These are phyloP conservation scores for Thamnidium elegans DNA, from an alignment of 192 early-diverging fungal genomes.

Conservation along the genomic window DNA sequence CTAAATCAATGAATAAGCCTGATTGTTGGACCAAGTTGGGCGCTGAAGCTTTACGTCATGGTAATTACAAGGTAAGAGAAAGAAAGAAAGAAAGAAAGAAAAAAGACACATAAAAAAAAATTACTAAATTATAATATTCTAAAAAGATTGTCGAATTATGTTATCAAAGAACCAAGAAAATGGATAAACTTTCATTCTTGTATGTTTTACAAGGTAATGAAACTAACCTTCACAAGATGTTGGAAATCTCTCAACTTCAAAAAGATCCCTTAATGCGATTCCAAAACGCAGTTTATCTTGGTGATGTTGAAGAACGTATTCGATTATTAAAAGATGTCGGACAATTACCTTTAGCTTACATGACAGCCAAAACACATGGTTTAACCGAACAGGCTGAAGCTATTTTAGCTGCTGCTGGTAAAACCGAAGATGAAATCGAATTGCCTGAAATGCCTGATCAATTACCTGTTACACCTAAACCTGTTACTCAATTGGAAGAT, in stretches of 20 bases:
- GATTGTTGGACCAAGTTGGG: constrained; percentile 91
- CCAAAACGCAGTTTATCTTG: constrained; percentile 89
- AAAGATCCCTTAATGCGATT: constrained; percentile 86
- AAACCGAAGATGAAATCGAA: constrained; percentile 61
- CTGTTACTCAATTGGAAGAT: constrained; percentile 70
- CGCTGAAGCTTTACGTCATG: constrained; percentile 85
- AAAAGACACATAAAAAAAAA: background rate
- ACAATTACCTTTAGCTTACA: constrained; percentile 87
- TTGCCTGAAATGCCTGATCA: constrained; percentile 39
- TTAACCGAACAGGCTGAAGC: constrained; percentile 79
- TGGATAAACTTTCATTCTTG: constrained; percentile 92
- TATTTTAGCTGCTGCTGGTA: constrained; percentile 73
- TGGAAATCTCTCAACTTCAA: constrained; percentile 87
- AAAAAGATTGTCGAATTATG: constrained; percentile 79
- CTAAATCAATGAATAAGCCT: constrained; percentile 83
- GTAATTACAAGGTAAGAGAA: constrained; percentile 77
- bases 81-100: too few species aligned
- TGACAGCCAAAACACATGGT: constrained; percentile 89
- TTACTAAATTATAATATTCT: constrained; percentile 3
- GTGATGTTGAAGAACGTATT: constrained; percentile 91
- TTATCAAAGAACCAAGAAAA: constrained; percentile 89
- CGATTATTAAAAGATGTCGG: constrained; percentile 80
- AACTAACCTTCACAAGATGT: constrained; percentile 92
- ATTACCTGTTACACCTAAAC: constrained; percentile 67
- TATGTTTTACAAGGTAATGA: constrained; percentile 90